A percentile compares a stretch with the other conserved stretches of the same genome.
These are phyloP conservation scores for Tanacetum coccineum DNA, from an alignment of 129 eudicot species.

Conservation along the genomic window DNA sequence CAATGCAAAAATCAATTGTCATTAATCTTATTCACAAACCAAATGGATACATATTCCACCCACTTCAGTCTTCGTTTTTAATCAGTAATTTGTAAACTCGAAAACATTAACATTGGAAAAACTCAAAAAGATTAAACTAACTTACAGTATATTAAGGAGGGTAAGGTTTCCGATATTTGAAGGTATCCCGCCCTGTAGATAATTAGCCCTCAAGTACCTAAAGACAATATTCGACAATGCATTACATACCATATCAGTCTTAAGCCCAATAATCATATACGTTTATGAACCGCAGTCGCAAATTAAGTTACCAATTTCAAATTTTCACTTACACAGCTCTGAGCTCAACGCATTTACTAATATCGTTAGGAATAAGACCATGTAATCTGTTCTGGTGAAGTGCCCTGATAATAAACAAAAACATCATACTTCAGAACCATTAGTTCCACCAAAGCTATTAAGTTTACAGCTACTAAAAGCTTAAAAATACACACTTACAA, in stretches of 20 bases:
- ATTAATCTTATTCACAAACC: neutral
- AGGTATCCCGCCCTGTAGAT: slow-evolving; percentile 95
- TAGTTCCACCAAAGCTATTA: neutral
- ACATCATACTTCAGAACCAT: slow-evolving; percentile 6
- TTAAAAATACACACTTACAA: slow-evolving; percentile 51
- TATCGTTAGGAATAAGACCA: slow-evolving; percentile 79
- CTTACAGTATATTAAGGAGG: slow-evolving; percentile 71
- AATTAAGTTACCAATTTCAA: neutral
- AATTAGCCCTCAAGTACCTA: slow-evolving; percentile 89
- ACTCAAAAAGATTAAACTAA: slow-evolving; percentile 11
- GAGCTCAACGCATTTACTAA: slow-evolving; percentile 69
- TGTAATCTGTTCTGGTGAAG: slow-evolving; percentile 94
- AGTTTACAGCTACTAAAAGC: neutral
- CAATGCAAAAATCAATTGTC: neutral
- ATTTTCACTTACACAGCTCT: slow-evolving; percentile 80
- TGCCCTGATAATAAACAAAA: slow-evolving; percentile 48
- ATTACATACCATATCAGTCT: neutral
- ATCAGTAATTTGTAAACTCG: neutral
- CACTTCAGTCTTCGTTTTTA: neutral
- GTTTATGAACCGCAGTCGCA: neutral
- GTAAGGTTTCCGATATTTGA: slow-evolving; percentile 81
- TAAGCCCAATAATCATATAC: slow-evolving; percentile 10
- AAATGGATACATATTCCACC: neutral
- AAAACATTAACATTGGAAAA: slow-evolving; percentile 2
- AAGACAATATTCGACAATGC: neutral